Percentiles rank a stretch among this genome's conserved stretches.
Evolutionary conservation across 1,139 yeast species (phyloP).

Genomic region (Magnusiomyces paraingens): DNA sequence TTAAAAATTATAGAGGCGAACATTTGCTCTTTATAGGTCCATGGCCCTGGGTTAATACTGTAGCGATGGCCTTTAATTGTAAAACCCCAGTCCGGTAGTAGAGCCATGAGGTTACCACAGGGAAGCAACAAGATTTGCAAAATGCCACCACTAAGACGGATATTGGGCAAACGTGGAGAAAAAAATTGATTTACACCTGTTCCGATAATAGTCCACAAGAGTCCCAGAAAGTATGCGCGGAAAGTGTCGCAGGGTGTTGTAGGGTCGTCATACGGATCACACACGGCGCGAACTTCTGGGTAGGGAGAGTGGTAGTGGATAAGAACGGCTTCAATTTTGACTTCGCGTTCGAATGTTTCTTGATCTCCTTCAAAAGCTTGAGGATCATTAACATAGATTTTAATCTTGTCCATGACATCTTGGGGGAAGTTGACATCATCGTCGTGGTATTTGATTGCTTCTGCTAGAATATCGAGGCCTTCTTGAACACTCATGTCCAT

Average conservation of each 20-base stretch:
- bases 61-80: conserved; percentile 34
- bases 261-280: conserved; percentile 43
- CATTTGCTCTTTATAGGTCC: conserved; percentile 67
- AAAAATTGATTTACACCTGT: conserved; percentile 53
- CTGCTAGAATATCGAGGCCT: conserved; percentile 39
- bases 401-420: conserved; percentile 33
- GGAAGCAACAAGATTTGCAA: conserved; percentile 52
- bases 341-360: conserved; percentile 25
- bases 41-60: conserved; percentile 52
- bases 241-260: conserved; percentile 41
- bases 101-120: conserved; percentile 38
- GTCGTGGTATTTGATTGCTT: conserved; percentile 38
- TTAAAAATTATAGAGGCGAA: conserved; percentile 37
- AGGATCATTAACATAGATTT: conserved; percentile 24
- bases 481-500: conserved; percentile 36
- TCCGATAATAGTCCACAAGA: conserved; percentile 52
- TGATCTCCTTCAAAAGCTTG: conserved; percentile 15
- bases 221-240: conserved; percentile 48
- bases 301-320: conserved; percentile 42
- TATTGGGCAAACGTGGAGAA: conserved; percentile 46
- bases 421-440: conserved; percentile 47
- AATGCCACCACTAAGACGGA: conserved; percentile 41
- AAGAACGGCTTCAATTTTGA: conserved; percentile 41
- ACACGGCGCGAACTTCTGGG: conserved; percentile 45
- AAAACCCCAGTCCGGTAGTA: conserved; percentile 45